phyloP scores from a whole-genome alignment of 2,329 filamentous ascomycete genomes.

The Pseudopithomyces chartarum region DNA sequence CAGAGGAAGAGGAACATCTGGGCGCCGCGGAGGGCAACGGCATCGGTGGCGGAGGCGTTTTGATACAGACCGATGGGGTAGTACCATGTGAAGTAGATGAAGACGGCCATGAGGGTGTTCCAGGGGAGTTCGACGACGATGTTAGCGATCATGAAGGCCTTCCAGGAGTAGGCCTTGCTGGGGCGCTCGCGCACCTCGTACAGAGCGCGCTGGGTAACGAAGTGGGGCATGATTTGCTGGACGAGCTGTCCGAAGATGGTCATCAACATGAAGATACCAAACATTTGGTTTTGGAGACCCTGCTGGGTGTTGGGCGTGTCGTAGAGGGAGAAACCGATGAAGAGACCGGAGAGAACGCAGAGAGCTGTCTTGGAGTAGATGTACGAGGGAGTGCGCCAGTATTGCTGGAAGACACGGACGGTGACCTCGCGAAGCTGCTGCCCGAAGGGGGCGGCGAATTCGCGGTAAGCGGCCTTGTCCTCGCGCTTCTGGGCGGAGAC shows the following conservation, averaged over 20 bases:
- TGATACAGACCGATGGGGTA: slow-evolving; percentile 79
- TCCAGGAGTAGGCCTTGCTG: slow-evolving; percentile 84
- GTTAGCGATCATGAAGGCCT: slow-evolving; percentile 81
- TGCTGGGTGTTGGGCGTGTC: slow-evolving; percentile 72
- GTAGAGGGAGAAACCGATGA: slow-evolving; percentile 84
- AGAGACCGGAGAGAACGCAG: slow-evolving; percentile 69
- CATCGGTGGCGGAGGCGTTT: slow-evolving; percentile 67
- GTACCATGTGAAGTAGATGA: slow-evolving; percentile 84
- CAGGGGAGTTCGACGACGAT: slow-evolving; percentile 86
- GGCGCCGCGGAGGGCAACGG: slow-evolving; percentile 70
- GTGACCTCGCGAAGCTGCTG: slow-evolving; percentile 71
- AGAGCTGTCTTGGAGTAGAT: slow-evolving; percentile 82
- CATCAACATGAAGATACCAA: slow-evolving; percentile 80
- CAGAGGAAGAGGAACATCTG: slow-evolving; percentile 80
- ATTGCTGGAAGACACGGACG: slow-evolving; percentile 82
- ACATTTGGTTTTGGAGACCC: slow-evolving; percentile 85
- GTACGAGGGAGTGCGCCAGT: slow-evolving; percentile 88
- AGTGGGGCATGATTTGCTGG: slow-evolving; percentile 84
- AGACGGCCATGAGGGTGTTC: slow-evolving; percentile 75
- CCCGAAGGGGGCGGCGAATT: slow-evolving; percentile 79
- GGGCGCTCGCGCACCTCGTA: slow-evolving; percentile 87
- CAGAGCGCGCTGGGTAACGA: slow-evolving; percentile 78
- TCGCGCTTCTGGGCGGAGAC: slow-evolving; percentile 47
- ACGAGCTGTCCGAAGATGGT: slow-evolving; percentile 81
- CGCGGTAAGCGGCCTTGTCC: slow-evolving; percentile 66